Evolutionary conservation across 2,329 filamentous ascomycete species (phyloP).

Genomic region (Neofusicoccum ribis): DNA sequence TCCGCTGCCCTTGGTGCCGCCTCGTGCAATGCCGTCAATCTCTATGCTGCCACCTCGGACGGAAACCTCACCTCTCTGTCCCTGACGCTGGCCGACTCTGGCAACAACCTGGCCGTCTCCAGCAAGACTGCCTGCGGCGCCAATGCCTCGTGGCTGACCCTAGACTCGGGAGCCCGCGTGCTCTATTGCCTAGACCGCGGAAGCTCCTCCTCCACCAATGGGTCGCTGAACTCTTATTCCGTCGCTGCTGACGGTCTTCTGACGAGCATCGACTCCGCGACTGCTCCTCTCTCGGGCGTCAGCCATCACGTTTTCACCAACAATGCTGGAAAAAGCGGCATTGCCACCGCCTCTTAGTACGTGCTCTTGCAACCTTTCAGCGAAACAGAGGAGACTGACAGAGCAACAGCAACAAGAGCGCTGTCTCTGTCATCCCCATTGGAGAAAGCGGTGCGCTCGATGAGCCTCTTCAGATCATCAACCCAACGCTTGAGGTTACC

Average conservation of each 20-base stretch:
- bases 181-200: slow-evolving; percentile 65
- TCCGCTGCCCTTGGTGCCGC: neutral
- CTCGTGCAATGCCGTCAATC: neutral
- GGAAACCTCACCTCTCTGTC: slow-evolving; percentile 7
- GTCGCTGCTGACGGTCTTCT: slow-evolving; percentile 42
- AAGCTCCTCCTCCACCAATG: slow-evolving; percentile 45
- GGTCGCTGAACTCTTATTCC: slow-evolving; percentile 43
- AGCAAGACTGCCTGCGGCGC: slow-evolving; percentile 33
- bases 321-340: slow-evolving; percentile 33
- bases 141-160: slow-evolving; percentile 62
- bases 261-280: slow-evolving; percentile 22
- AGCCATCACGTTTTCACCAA: slow-evolving; percentile 44
- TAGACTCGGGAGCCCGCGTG: slow-evolving; percentile 50
- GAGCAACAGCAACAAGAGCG: slow-evolving; percentile 29
- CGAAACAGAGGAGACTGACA: neutral
- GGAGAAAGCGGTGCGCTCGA: slow-evolving; percentile 22
- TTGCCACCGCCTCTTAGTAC: slow-evolving; percentile 46
- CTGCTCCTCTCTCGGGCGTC: slow-evolving; percentile 42
- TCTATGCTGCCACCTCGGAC: slow-evolving; percentile 7
- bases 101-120: neutral
- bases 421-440: slow-evolving; percentile 36
- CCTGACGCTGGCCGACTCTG: neutral
- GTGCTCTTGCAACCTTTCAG: neutral
- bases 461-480: slow-evolving; percentile 42
- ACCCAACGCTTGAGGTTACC: slow-evolving; percentile 39